A percentile compares a stretch with the other conserved stretches of the same genome.
Evolutionary conservation across 148 eudicot genomes (phyloP).

Genomic region (Chenopodium formosanum): DNA sequence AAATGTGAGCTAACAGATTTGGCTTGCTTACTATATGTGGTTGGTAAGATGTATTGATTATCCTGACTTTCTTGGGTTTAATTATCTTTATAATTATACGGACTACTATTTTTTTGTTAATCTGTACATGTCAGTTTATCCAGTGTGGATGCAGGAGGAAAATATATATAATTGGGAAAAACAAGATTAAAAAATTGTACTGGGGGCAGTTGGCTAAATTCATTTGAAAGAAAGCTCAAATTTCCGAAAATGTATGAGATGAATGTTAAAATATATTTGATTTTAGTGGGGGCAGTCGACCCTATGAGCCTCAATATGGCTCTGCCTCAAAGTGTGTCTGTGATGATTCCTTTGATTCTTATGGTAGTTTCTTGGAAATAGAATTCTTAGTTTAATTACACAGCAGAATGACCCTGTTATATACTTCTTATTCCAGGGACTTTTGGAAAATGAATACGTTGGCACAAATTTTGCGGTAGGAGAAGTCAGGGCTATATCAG

Average conservation of each 20-base stretch:
- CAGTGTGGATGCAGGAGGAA: neutral
- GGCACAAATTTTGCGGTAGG: conserved; percentile 81
- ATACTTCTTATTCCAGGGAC: conserved; percentile 49
- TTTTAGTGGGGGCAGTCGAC: no score
- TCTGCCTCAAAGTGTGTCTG: neutral
- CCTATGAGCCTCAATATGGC: no score
- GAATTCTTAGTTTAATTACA: neutral
- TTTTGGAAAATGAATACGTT: conserved; percentile 84
- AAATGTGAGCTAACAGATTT: neutral
- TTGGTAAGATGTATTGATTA: neutral
- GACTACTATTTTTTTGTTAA: neutral
- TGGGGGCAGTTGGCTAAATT: neutral
- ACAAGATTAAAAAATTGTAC: neutral
- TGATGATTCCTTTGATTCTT: neutral
- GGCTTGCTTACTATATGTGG: neutral
- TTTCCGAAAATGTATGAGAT: neutral
- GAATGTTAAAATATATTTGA: neutral
- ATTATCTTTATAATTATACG: neutral
- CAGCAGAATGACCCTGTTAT: conserved; percentile 6
- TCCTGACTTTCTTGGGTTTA: neutral
- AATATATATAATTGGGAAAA: neutral
- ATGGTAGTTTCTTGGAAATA: neutral
- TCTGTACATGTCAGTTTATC: neutral
- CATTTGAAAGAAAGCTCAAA: neutral
- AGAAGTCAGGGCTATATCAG: conserved; percentile 75